These are phyloP conservation scores for Sarcodon aspratus DNA, from an alignment of 768 basidiomycete genomes.

Conservation along the genomic window DNA sequence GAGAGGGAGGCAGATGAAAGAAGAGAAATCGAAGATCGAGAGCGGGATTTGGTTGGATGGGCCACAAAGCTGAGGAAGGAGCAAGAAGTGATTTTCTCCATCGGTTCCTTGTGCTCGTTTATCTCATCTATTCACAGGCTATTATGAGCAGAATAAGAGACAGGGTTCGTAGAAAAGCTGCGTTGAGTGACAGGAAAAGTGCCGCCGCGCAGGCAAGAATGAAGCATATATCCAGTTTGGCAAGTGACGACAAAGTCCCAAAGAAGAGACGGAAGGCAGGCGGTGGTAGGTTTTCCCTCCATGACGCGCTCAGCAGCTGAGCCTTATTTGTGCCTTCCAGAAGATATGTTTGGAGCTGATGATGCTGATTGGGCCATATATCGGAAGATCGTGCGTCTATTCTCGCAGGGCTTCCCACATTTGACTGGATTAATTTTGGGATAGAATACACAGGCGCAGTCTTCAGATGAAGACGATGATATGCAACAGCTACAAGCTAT, in stretches of 20 bases:
- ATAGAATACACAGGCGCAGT: conserved; percentile 56
- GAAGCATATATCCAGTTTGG: conserved; percentile 90
- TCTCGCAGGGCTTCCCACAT: background rate
- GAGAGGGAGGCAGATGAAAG: conserved; percentile 49
- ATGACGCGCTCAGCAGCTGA: background rate
- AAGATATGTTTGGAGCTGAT: conserved; percentile 89
- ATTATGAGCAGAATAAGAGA: conserved; percentile 83
- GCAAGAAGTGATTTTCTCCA: conserved; percentile 53
- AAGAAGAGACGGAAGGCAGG: conserved; percentile 81
- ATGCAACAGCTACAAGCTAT: conserved; percentile 55
- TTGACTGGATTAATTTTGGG: background rate
- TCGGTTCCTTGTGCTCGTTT: background rate
- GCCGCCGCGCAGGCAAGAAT: conserved; percentile 91
- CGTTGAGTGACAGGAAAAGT: conserved; percentile 84
- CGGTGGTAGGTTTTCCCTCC: conserved; percentile 40
- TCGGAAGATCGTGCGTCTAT: conserved; percentile 73
- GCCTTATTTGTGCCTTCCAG: conserved; percentile 21
- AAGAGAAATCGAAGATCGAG: conserved; percentile 67
- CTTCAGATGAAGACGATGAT: conserved; percentile 90
- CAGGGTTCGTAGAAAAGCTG: conserved; percentile 65
- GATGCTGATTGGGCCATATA: conserved; percentile 98
- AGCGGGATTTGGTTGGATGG: conserved; percentile 66
- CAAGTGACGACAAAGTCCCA: conserved; percentile 72
- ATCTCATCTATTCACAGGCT: conserved; percentile 26
- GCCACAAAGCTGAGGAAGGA: conserved; percentile 57